These are phyloP conservation scores for Pseudogymnoascus sp. DNA, from an alignment of 2,329 filamentous ascomycete genomes.

Conservation along the genomic window DNA sequence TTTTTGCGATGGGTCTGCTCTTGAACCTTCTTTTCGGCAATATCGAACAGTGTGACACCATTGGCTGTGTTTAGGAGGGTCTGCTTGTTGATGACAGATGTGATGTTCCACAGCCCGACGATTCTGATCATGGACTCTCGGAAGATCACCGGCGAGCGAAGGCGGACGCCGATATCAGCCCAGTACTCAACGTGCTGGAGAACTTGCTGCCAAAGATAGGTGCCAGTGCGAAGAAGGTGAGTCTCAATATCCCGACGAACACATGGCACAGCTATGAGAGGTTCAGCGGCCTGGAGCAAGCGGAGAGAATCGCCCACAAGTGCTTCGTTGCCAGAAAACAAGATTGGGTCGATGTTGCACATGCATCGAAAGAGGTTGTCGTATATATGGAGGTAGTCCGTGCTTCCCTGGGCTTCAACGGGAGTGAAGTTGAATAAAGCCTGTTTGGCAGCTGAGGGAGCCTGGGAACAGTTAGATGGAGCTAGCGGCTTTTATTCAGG, in stretches of 20 bases:
- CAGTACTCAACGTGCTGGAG: slow-evolving; percentile 18
- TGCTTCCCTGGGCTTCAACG: background rate
- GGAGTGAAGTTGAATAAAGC: slow-evolving; percentile 13
- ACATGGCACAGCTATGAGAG: slow-evolving; percentile 15
- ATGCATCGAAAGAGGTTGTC: slow-evolving; percentile 26
- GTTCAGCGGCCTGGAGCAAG: slow-evolving; percentile 22
- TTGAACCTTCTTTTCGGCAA: slow-evolving; percentile 19
- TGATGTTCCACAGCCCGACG: slow-evolving; percentile 19
- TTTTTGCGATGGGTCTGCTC: slow-evolving; percentile 22
- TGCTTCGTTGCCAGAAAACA: slow-evolving; percentile 12
- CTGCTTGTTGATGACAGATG: slow-evolving; percentile 14
- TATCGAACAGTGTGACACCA: slow-evolving; percentile 12
- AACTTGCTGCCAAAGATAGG: slow-evolving; percentile 23
- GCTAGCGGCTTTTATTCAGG: background rate
- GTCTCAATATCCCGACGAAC: slow-evolving; percentile 22
- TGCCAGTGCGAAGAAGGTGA: slow-evolving; percentile 21
- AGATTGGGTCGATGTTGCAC: slow-evolving; percentile 18
- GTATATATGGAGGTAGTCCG: slow-evolving; percentile 19
- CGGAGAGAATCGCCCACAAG: slow-evolving; percentile 19
- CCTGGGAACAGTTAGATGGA: slow-evolving; percentile 5
- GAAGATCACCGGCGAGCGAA: slow-evolving; percentile 26
- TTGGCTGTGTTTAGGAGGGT: slow-evolving; percentile 8
- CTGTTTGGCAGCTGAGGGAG: background rate
- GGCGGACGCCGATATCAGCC: slow-evolving; percentile 20
- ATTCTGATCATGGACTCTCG: slow-evolving; percentile 25